Conservation (phyloP, 2,329 filamentous ascomycete species). For the Sclerotinia nivalis region DNA sequence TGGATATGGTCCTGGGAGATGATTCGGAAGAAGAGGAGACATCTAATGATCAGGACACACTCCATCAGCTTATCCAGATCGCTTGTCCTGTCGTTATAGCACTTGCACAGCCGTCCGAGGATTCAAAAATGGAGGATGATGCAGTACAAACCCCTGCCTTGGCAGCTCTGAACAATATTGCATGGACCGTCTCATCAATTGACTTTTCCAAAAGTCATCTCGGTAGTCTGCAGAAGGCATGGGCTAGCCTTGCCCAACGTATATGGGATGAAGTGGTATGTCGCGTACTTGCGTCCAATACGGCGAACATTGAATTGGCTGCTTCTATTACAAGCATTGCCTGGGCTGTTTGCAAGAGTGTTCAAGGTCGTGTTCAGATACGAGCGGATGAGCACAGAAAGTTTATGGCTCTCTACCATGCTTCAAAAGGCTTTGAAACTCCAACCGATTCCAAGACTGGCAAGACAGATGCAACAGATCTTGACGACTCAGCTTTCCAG, state of each 20-base stretch:
- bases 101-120: slow-evolving; percentile 28
- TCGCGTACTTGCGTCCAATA: slow-evolving; percentile 60
- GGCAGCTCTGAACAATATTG: slow-evolving; percentile 64
- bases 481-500: slow-evolving; percentile 56
- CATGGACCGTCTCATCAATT: slow-evolving; percentile 64
- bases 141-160: slow-evolving; percentile 56
- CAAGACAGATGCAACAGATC: slow-evolving; percentile 29
- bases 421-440: slow-evolving; percentile 48
- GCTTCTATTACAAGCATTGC: slow-evolving; percentile 64
- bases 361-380: slow-evolving; percentile 52
- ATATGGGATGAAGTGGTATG: slow-evolving; percentile 61
- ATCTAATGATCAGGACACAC: slow-evolving; percentile 33
- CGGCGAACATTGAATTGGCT: slow-evolving; percentile 61
- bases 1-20: slow-evolving; percentile 61
- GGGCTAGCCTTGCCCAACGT: slow-evolving; percentile 54
- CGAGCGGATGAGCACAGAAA: slow-evolving; percentile 57
- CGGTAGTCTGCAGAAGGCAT: slow-evolving; percentile 51
- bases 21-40: slow-evolving; percentile 46
- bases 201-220: slow-evolving; percentile 59
- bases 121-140: slow-evolving; percentile 40
- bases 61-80: slow-evolving; percentile 38
- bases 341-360: slow-evolving; percentile 62
- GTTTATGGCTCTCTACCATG: slow-evolving; percentile 66
- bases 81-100: slow-evolving; percentile 38
- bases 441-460: slow-evolving; percentile 29